Evolutionary conservation across 352 stramenopile species (phyloP).

Genomic region (Phytophthora crassamura): DNA sequence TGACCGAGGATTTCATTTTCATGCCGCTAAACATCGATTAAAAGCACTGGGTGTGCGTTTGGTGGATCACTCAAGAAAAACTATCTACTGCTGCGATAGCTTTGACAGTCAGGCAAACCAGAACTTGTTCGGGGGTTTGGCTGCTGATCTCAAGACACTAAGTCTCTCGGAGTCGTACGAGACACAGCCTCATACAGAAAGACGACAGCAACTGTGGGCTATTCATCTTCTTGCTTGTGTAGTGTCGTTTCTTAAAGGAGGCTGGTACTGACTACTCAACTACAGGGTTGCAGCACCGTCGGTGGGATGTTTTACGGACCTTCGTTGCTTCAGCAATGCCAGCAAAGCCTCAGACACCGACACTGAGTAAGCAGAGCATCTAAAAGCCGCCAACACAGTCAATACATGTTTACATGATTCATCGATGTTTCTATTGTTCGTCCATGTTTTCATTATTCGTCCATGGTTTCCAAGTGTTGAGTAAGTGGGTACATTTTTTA

Average conservation of each 20-base stretch:
- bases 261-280: neutral
- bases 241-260: neutral
- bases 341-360: too few relatives aligned
- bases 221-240: neutral
- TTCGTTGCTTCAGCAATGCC: neutral
- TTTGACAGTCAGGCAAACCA: constrained; percentile 4
- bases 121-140: constrained; percentile 1
- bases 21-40: constrained; percentile 3
- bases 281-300: neutral
- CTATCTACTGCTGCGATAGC: constrained; percentile 17
- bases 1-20: too few relatives aligned
- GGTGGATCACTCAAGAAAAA: neutral
- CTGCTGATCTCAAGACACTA: neutral
- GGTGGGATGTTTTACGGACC: neutral
- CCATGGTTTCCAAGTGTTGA: too few relatives aligned
- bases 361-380: too few relatives aligned
- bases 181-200: neutral
- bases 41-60: constrained; percentile 7
- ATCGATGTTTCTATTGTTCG: too few relatives aligned
- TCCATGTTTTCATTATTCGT: too few relatives aligned
- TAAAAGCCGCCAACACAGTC: too few relatives aligned
- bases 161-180: too few relatives aligned
- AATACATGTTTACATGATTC: too few relatives aligned
- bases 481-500: too few relatives aligned
- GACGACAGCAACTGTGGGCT: neutral